Evolutionary conservation across 495 filamentous ascomycete genomes (phyloP), one percentile per base, ranked within the genome.

Genomic region (Penicillium flavigenum): DNA sequence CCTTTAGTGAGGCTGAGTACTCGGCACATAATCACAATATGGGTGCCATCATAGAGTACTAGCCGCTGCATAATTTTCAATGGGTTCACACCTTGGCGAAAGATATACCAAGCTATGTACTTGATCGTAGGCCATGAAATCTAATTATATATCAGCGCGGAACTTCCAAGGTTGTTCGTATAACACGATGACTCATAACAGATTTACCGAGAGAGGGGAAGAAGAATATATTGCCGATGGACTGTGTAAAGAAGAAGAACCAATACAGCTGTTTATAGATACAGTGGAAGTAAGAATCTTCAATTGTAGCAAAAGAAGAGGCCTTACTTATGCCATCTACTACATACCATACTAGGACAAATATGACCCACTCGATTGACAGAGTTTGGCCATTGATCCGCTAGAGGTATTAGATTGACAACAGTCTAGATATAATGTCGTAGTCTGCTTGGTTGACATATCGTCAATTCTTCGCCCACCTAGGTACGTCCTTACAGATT

Each of bases 11-110:
- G 14, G 41, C 44, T 26, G 27, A 55, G 14, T 51, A 52, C 56
- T 58, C 51, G 24, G 34, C 41, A 32, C 42, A 76, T 32, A 32
- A 32, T 4, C 31, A 32, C 31, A 12, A 12, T 32, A 32, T 11
- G 3, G 22, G 22, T 24, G 22, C 22, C 22, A 24, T 24, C 4
- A 3, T 24, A 24, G 22, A 2, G 3, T 24, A 24, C 22, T 24
- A 24, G 22, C 22, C 22, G 4, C 4, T 24, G 22, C 22, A 24
- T 24, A 3, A 24, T 24, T 24, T 24, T 24, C 22, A 22, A 22
- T 22, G 22, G 22, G 22, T 22, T 22, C 22, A 24, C 3, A 24
- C 22, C 22, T 24, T 24, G 22, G 22, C 22, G 22, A 24, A 24
- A 24, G 22, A 24, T 24, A 4, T 24, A 3, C 22, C 22, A 24